Evolutionary conservation across 179 eudicot species (phyloP), one percentile per base, ranked within the genome.

Genomic region (Spergularia azorica): DNA sequence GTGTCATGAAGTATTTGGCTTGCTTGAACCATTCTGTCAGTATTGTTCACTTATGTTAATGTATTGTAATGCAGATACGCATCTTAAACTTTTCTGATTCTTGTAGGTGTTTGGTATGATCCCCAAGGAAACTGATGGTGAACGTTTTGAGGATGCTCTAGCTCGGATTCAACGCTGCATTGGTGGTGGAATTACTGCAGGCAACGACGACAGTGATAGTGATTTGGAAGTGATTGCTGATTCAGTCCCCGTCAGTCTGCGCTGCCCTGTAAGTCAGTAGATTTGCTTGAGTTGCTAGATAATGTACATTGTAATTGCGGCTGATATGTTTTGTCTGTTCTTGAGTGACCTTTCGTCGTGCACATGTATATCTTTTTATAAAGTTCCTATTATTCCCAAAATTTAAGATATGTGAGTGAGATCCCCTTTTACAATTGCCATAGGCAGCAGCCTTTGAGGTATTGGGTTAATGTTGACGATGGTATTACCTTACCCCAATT

Each of bases 181-280:
- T 79, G 90, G 91, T 65, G 96, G 96, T 71, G 92, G 90, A 71
- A 79, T 86, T 61, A 74, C 88, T 17, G 68, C 82, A 15, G 87
- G 76, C 68, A 78, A 86, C 71, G 89, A 85, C 74, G 92, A 87
- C 68, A 83, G 89, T 80, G 93, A 88, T 70, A 88, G 93, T 80
- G 96, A 91, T 79, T 70, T 91, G 78, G 96, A 91, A 84, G 93
- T 91, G 76, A 81, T 91, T 69, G 79, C 89, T 7, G 93, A 91
- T 77, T 82, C 80, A 50, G 79, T 90, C 79, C 76, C 90, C 18
- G 87, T 91, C 71, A 88, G 83, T 86, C 85, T 91, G 70, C 90
- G 94, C 14, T 91, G 96, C 80, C 96, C 96, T 67, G 93, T 91
- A 84, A 86, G 96, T 80, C 48, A 16, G 72, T 21, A 68, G 18